Evolutionary conservation across 352 stramenopile genomes (phyloP), one percentile per base, ranked within the genome.

Genomic region (Phytophthora meadii): DNA sequence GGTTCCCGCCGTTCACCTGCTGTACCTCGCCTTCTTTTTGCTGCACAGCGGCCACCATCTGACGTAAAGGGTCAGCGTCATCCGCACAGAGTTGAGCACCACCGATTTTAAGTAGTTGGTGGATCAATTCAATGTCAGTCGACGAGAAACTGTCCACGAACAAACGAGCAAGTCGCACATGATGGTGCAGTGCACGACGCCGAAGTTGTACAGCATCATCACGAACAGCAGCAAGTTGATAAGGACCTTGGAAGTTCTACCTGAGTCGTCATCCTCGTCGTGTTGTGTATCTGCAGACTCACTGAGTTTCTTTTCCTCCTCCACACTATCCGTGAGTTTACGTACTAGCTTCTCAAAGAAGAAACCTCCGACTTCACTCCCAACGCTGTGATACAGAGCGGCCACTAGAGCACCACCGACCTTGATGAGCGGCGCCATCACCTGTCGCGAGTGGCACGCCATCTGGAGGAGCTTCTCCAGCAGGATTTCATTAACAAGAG

Each of bases 121-220:
- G 86, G 27, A 97, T 92, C 19, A 97, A 60, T 61, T 97, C 90
- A 34, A 97, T 88, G 32, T 97, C 88, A 3, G 87, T 71, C 8
- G 72, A 66, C 22, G 83, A 86, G 32, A 96, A 91, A 63, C 74
- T 77, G 32, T 89, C 75, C 40, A 96, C 72, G 19, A 97, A 89
- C 28, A 78, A 76, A 17, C 88, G 65, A 97, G 94, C 41, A 97
- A 69, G 54, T 97, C 91, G 71, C 97, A 96, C n/a, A 98, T 70
- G 34, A 98, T 81, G n/a, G 76, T 87, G 63, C 84, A 95, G 63
- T 95, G 82, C 56, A 94, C 89, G 12, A 97, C 84, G 40, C 88
- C 88, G 50, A 97, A 96, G 53, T 92, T 93, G 77, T 97, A 97
- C 54, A 98, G 73, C 74, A 96, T 96, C 41, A 80, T 84, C 24